Conservation (phyloP, 371 early-diverging fungal genomes). For the Conidiobolus incongruus region DNA sequence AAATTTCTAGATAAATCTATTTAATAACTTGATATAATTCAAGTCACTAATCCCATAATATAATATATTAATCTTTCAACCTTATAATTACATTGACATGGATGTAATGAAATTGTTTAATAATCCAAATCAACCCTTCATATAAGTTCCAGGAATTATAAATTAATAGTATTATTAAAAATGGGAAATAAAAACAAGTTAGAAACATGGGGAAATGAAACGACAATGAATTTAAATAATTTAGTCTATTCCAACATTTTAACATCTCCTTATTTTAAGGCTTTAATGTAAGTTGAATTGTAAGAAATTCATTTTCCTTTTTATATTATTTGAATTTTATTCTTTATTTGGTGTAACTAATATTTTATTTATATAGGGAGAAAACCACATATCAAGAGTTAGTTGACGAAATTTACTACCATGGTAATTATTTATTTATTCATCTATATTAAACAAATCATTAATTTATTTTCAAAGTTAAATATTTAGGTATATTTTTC, state of each 20-base stretch:
- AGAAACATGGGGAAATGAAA: constrained; percentile 53
- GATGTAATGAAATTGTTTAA: too few relatives aligned
- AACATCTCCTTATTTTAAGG: constrained; percentile 41
- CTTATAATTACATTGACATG: too few relatives aligned
- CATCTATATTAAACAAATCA: neutral
- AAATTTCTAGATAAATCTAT: too few relatives aligned
- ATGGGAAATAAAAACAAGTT: constrained; percentile 15
- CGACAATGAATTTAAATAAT: constrained; percentile 67
- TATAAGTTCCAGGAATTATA: too few relatives aligned
- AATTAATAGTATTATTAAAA: too few relatives aligned
- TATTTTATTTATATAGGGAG: constrained; percentile 19
- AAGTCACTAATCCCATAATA: too few relatives aligned
- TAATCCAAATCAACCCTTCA: too few relatives aligned
- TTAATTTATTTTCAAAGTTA: neutral
- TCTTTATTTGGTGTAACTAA: neutral
- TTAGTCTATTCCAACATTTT: constrained; percentile 45
- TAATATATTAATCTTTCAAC: too few relatives aligned
- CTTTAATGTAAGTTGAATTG: constrained; percentile 27
- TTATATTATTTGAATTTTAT: neutral
- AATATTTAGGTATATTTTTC: constrained; percentile 4
- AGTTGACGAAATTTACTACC: constrained; percentile 54
- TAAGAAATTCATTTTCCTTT: neutral
- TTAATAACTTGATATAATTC: too few relatives aligned
- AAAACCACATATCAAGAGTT: constrained; percentile 62
- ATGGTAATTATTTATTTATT: constrained; percentile 13